Conservation (phyloP, 305 asterid genomes). For the Fraxinus paxiana region DNA sequence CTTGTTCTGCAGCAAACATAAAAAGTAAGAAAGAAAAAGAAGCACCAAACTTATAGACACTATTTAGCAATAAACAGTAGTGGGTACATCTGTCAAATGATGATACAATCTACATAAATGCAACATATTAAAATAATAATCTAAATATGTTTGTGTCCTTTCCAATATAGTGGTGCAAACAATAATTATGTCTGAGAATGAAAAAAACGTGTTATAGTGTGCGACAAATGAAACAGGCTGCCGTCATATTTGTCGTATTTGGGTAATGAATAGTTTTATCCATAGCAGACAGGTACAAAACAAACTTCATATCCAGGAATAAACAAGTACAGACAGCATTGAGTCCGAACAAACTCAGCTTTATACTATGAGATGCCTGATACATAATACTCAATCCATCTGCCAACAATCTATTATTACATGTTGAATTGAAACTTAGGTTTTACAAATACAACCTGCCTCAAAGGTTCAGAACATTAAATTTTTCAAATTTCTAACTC, state of each 20-base stretch:
- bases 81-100: neutral
- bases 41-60: neutral
- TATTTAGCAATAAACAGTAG: neutral
- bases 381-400: neutral
- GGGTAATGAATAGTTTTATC: neutral
- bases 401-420: neutral
- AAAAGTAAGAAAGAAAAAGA: neutral
- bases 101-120: neutral
- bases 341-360: neutral
- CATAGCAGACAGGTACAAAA: neutral
- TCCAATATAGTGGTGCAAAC: neutral
- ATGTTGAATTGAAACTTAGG: neutral
- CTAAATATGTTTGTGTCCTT: neutral
- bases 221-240: neutral
- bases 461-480: neutral
- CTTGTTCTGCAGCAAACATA: neutral
- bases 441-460: neutral
- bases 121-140: neutral
- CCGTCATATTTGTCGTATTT: neutral
- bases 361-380: neutral
- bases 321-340: neutral
- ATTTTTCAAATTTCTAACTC: neutral
- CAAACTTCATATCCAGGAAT: neutral
- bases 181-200: neutral
- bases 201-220: neutral